Conservation (phyloP, 2,329 filamentous ascomycete species). For the Pleoardoris graminearum region DNA sequence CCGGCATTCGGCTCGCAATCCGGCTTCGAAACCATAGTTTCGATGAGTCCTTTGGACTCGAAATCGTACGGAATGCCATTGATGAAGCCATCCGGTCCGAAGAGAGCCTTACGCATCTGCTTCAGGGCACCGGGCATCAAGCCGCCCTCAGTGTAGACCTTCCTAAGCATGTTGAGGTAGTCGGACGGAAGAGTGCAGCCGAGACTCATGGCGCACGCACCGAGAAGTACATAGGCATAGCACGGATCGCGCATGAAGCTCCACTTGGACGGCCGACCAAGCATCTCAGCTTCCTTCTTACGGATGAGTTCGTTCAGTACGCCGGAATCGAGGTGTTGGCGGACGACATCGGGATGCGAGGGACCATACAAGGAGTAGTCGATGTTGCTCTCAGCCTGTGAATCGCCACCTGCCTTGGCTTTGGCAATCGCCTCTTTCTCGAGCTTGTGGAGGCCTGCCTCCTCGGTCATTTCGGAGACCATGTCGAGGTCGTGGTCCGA, state of each 20-base stretch:
- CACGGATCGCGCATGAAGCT: conserved; percentile 14
- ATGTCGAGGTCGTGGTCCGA: conserved; percentile 27
- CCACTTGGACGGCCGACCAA: conserved; percentile 1
- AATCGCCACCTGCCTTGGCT: conserved; percentile 17
- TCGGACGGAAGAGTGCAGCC: conserved; percentile 18
- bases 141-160: conserved; percentile 21
- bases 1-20: background rate
- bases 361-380: conserved; percentile 14
- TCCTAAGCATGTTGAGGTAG: conserved; percentile 20
- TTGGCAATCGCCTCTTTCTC: conserved; percentile 14
- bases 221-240: conserved; percentile 24
- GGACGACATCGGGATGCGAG: conserved; percentile 20
- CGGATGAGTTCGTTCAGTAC: conserved; percentile 17
- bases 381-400: conserved; percentile 11
- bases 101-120: conserved; percentile 27
- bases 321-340: conserved; percentile 23
- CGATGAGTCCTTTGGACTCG: conserved; percentile 18
- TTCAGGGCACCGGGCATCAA: conserved; percentile 18
- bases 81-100: conserved; percentile 19
- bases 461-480: conserved; percentile 13
- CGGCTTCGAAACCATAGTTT: conserved; percentile 10
- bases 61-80: conserved; percentile 26
- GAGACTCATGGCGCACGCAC: conserved; percentile 25
- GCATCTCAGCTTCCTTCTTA: conserved; percentile 17
- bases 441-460: conserved; percentile 19